Evolutionary conservation across 768 basidiomycete species (phyloP).

Genomic region (Plicaturopsis crispa): DNA sequence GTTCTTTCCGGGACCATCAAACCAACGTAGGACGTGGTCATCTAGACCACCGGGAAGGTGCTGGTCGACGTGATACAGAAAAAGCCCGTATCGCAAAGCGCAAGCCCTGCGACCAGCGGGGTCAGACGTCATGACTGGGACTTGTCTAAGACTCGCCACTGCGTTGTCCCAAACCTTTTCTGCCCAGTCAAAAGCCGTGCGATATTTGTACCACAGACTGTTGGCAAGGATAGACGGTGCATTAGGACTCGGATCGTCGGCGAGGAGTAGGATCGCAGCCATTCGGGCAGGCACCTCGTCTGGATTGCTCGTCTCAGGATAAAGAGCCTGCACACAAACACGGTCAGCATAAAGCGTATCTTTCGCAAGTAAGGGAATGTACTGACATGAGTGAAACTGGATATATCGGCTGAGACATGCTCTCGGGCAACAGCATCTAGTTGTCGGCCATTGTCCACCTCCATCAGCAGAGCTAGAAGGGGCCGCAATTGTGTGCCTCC

Average conservation of each 20-base stretch:
- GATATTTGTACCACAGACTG: conserved; percentile 78
- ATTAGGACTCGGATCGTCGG: conserved; percentile 47
- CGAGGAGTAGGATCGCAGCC: conserved; percentile 64
- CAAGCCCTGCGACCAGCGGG: conserved; percentile 36
- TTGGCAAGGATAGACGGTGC: conserved; percentile 68
- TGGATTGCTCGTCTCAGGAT: conserved; percentile 25
- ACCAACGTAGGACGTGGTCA: conserved; percentile 64
- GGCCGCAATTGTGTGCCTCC: conserved; percentile 60
- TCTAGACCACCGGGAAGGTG: conserved; percentile 73
- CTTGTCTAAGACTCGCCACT: conserved; percentile 64
- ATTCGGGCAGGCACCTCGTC: conserved; percentile 28
- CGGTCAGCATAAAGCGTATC: neutral
- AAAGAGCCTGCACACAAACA: conserved; percentile 33
- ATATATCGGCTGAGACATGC: conserved; percentile 52
- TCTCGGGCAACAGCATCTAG: conserved; percentile 48
- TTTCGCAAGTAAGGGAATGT: neutral
- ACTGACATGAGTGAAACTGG: conserved; percentile 54
- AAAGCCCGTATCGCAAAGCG: conserved; percentile 60
- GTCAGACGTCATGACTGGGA: conserved; percentile 49
- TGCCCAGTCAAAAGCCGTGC: conserved; percentile 65
- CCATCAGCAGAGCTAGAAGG: conserved; percentile 53
- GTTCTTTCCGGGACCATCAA: conserved; percentile 56
- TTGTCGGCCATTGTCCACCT: conserved; percentile 55
- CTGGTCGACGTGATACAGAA: conserved; percentile 68
- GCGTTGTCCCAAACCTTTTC: conserved; percentile 84